These are phyloP conservation scores for Penicillium atrosanguineum DNA, from an alignment of 495 filamentous ascomycete species.

Conservation along the genomic window DNA sequence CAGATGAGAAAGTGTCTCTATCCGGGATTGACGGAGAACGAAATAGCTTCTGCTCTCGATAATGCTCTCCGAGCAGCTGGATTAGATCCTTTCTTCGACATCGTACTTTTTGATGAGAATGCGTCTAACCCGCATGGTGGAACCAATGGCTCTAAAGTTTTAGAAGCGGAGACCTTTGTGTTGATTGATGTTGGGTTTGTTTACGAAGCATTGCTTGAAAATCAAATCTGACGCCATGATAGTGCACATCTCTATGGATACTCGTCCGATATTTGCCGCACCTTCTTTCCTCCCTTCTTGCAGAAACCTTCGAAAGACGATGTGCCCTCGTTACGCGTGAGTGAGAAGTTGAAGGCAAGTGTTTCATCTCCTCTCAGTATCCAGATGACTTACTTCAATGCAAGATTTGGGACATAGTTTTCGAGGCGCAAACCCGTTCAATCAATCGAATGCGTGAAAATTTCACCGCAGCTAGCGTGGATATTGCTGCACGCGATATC, in stretches of 20 bases:
- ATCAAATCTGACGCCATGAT: slow-evolving; percentile 8
- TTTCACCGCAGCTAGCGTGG: slow-evolving; percentile 47
- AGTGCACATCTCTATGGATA: slow-evolving; percentile 55
- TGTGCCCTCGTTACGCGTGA: slow-evolving; percentile 14
- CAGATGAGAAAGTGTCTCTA: slow-evolving; percentile 52
- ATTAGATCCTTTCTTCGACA: slow-evolving; percentile 53
- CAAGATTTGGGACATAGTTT: slow-evolving; percentile 49
- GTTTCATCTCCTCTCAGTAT: background rate
- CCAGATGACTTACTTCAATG: background rate
- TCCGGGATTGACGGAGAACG: slow-evolving; percentile 48
- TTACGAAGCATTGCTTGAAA: background rate
- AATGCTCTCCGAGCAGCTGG: slow-evolving; percentile 45
- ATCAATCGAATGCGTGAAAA: slow-evolving; percentile 40
- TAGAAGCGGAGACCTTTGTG: slow-evolving; percentile 49
- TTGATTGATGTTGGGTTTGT: slow-evolving; percentile 55
- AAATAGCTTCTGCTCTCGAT: slow-evolving; percentile 49
- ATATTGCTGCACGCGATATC: slow-evolving; percentile 51
- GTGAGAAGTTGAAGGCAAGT: slow-evolving; percentile 42
- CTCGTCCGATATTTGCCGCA: slow-evolving; percentile 56
- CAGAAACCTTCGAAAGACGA: slow-evolving; percentile 13
- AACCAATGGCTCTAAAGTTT: slow-evolving; percentile 45
- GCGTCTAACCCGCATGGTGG: slow-evolving; percentile 55
- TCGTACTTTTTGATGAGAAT: slow-evolving; percentile 56
- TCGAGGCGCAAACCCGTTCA: slow-evolving; percentile 50
- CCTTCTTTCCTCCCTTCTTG: slow-evolving; percentile 47